Percentiles rank a stretch among this genome's conserved stretches.
These are phyloP conservation scores for Misopates orontium DNA, from an alignment of 257 asterid species.

Conservation along the genomic window DNA sequence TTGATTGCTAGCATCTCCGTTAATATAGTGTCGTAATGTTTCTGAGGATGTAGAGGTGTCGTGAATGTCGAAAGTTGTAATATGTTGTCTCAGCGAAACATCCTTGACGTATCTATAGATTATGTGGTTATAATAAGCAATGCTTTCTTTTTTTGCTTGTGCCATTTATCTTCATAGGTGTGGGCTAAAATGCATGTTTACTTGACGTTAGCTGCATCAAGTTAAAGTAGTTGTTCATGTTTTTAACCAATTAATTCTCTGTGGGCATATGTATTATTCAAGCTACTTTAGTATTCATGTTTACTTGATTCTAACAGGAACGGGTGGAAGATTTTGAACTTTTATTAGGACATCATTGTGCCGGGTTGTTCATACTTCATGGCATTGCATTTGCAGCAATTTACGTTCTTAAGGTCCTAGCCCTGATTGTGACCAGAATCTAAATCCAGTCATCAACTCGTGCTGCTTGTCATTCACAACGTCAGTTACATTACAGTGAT, in stretches of 20 bases:
- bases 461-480: too few species aligned
- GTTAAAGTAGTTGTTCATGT: background rate
- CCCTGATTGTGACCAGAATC: background rate
- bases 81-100: background rate
- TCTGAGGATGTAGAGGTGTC: background rate
- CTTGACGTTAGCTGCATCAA: background rate
- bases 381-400: background rate
- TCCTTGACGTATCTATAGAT: background rate
- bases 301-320: too few species aligned
- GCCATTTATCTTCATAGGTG: background rate
- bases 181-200: too few species aligned
- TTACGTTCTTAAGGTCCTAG: background rate
- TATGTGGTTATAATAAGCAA: background rate
- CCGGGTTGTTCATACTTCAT: background rate
- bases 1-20: background rate
- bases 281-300: background rate
- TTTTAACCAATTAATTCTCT: background rate
- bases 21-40: background rate
- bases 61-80: background rate
- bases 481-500: too few species aligned
- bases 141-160: background rate
- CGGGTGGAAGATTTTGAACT: background rate
- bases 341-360: background rate
- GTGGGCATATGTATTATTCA: background rate
- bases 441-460: too few species aligned